phyloP scores from a whole-genome alignment of 192 early-diverging fungal genomes.

The Tieghemiomyces parasiticus region DNA sequence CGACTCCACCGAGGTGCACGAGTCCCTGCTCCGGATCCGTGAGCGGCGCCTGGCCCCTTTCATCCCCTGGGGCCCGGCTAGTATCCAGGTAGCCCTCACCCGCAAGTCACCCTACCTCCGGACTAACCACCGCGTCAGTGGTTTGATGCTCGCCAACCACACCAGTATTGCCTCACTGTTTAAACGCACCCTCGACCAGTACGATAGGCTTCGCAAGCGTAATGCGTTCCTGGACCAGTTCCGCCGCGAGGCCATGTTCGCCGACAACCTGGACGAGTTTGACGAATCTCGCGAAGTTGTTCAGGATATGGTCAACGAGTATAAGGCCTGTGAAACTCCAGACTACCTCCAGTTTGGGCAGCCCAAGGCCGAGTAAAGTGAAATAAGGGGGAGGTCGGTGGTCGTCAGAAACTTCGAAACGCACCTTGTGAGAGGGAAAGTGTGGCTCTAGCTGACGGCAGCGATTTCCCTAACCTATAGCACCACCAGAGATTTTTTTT shows the following conservation, averaged over 20 bases:
- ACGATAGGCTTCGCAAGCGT: conserved; percentile 82
- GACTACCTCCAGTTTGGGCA: conserved; percentile 43
- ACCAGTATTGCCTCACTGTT: conserved; percentile 90
- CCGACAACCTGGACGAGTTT: conserved; percentile 82
- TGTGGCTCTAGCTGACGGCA: no score
- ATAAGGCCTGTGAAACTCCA: conserved; percentile 84
- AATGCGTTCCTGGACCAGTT: conserved; percentile 96
- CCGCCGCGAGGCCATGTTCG: conserved; percentile 63
- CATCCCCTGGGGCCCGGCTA: conserved; percentile 98
- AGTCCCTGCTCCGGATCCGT: conserved; percentile 86
- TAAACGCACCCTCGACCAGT: conserved; percentile 82
- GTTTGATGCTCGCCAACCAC: conserved; percentile 97
- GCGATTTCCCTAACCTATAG: no score
- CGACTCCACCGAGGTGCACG: conserved; percentile 98
- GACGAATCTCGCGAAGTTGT: conserved; percentile 79
- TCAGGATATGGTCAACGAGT: conserved; percentile 84
- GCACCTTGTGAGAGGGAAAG: no score
- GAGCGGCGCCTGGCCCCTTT: conserved; percentile 90
- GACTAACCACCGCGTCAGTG: conserved; percentile 85
- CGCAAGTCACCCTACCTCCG: conserved; percentile 87
- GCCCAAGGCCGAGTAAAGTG: neutral
- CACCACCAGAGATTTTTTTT: no score
- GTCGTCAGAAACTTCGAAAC: no score
- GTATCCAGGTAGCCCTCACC: conserved; percentile 94
- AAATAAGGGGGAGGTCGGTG: no score